A percentile compares a stretch with the other conserved stretches of the same genome.
These are phyloP conservation scores for Pichia kudriavzevii DNA, from an alignment of 1,139 yeast species.

Conservation along the genomic window DNA sequence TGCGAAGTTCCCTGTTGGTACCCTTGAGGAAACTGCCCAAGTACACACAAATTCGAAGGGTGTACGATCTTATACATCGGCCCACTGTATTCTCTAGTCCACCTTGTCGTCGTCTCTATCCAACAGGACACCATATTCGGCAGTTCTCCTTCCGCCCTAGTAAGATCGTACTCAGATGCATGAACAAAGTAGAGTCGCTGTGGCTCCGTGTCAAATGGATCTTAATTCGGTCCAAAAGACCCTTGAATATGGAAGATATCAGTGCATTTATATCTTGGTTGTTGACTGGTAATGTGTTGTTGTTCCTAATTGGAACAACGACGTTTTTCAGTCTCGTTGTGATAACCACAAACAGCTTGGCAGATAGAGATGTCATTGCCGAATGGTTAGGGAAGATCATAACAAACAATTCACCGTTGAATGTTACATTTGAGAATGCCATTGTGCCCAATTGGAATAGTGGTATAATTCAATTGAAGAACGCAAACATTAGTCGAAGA, in stretches of 20 bases:
- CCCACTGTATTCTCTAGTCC: no score
- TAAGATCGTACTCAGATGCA: no score
- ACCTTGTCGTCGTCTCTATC: no score
- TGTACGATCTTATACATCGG: no score
- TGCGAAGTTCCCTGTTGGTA: no score
- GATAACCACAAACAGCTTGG: conserved; percentile 75
- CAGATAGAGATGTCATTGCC: conserved; percentile 87
- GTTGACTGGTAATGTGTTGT: conserved; percentile 72
- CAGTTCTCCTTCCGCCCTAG: no score
- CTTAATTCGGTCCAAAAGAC: conserved; percentile 49
- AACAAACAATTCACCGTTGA: conserved; percentile 77
- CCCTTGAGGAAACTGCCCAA: no score
- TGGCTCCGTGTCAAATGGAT: conserved; percentile 63
- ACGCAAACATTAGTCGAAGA: conserved; percentile 79
- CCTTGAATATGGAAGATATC: conserved; percentile 82
- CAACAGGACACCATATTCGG: no score
- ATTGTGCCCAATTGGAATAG: conserved; percentile 93
- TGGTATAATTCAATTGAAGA: conserved; percentile 75
- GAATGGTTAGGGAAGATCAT: conserved; percentile 71
- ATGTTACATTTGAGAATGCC: conserved; percentile 87
- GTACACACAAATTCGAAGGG: no score
- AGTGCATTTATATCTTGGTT: conserved; percentile 89
- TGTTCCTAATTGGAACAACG: conserved; percentile 80
- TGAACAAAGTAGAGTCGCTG: conserved; percentile 35
- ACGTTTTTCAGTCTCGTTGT: conserved; percentile 76